Base-by-base conservation (phyloP, 208 protist genomes). In the Sergeia podlipaevii region DNA sequence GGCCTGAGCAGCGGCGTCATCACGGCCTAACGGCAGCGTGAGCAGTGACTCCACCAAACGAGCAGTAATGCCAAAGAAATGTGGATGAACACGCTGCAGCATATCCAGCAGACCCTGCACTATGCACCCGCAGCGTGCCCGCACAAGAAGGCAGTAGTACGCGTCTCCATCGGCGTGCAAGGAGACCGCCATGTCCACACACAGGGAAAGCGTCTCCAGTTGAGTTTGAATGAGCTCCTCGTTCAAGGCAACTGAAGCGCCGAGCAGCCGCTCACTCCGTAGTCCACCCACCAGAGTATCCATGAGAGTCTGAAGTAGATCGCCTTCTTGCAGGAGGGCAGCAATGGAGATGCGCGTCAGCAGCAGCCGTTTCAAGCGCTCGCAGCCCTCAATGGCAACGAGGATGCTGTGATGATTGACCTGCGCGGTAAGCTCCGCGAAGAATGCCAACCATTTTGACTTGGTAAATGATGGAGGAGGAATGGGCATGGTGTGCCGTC, bases 401-500 rank as follows among this genome's bases (percentile, higher is more conserved):
- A 86, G 47, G 3, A 78, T 53, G 46, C 90, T 88, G 74, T 89
- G 83, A 39, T 94, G 87, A 32, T 80, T 85, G 15, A 94, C 55
- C 62, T 91, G 89, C 5, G 83, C 82, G 1, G 77, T 88, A 23
- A 94, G 69, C 72, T 91, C 87, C 1, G 83, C 83, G 51, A 94
- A 94, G 44, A 94, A 91, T 15, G 80, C 64, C 8, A 94, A 70
- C 87, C 87, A 94, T 43, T 86, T 87, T 2, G 70, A 65, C 49
- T 79, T 76, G 23, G 83, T 86, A 47, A 84, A 91, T 8, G 77
- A 81, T 0, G 59, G 30, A 1, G 64, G 61, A 11, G 82, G 75
- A 18, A 78, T 27, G 1, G 86, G 69, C 86, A 93, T 93, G 1
- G 34, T 30, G 20, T 8, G 34, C 29, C n/a, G 21, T 33, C 60